Evolutionary conservation across 129 eudicot species (phyloP).

Genomic region (Flaveria brownii): DNA sequence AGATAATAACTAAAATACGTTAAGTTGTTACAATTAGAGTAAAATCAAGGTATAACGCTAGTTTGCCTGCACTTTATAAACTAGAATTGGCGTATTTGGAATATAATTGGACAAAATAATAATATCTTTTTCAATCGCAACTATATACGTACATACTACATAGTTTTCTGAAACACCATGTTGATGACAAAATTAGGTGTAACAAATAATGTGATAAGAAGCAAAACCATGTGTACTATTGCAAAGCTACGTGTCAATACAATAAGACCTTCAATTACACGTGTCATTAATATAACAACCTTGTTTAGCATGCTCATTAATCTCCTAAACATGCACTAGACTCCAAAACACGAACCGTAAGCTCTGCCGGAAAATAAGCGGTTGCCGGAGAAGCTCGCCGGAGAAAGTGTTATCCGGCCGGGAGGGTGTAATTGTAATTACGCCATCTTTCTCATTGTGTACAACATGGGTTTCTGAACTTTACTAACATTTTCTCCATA

Average conservation of each 20-base stretch:
- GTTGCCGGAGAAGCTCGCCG: slow-evolving; percentile 11
- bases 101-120: not conserved
- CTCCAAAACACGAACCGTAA: slow-evolving; percentile 32
- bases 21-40: not conserved
- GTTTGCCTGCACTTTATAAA: not conserved
- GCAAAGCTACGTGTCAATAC: slow-evolving; percentile 42
- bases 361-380: slow-evolving; percentile 22
- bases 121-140: not conserved
- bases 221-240: slow-evolving; percentile 36
- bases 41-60: not conserved
- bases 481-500: slow-evolving; percentile 18
- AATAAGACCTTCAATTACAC: slow-evolving; percentile 32
- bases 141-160: slow-evolving; percentile 6
- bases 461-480: slow-evolving; percentile 34
- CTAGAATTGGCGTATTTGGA: not conserved
- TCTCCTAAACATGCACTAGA: slow-evolving; percentile 37
- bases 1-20: not conserved
- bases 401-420: not conserved
- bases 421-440: slow-evolving; percentile 16
- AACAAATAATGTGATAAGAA: slow-evolving; percentile 40
- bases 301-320: slow-evolving; percentile 29
- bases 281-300: slow-evolving; percentile 37
- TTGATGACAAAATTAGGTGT: slow-evolving; percentile 38
- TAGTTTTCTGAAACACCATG: slow-evolving; percentile 5
- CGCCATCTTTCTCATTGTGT: slow-evolving; percentile 14